Base-by-base conservation (phyloP, 2,329 filamentous ascomycete genomes). In the Didymellaceae sp. region DNA sequence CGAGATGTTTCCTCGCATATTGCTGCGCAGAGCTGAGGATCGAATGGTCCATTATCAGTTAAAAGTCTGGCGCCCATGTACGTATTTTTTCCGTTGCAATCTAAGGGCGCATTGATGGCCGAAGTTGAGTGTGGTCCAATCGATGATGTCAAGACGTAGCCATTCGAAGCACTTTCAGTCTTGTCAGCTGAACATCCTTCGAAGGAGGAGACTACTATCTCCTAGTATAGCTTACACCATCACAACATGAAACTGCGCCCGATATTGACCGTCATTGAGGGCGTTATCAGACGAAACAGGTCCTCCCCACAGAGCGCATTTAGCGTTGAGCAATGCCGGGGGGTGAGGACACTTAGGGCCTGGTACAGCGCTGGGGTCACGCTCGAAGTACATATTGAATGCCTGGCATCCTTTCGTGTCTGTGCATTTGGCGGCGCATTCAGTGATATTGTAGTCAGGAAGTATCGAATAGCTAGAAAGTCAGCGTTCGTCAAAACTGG, bases 301-400 rank as follows among this genome's bases (percentile, higher is more conserved):
- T 10, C 42, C 42, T 28, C 42, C 42, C 32, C 42, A 45, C 13
- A 45, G 32, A 18, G n/a, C 42, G 18, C 42, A 45, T 8, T 28
- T 28, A 2, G 42, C 11, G 8, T 37, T 35, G 16, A 35, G 13
- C 9, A 35, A 7, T 11, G 32, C 31, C 5, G 18, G 22, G 9
- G 42, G 32, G 3, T 24, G 14, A 14, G 2, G 22, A n/a, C 42
- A 45, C 8, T 6, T 24, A 20, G 32, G 24, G 9, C 16, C 42
- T 11, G 42, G 42, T 20, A 37, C 42, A n/a, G 20, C 3, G 24
- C 42, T 45, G 3, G 42, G 42, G 14, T 16, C 18, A n/a, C 42
- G 42, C 24, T 45, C 42, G n/a, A 35, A 35, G 16, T 45, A 45
- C 6, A 35, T 17, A 9, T 45, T 45, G 42, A 45, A 45, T 5